phyloP scores from a whole-genome alignment of 306 rosid species.

The Oemleria cerasiformis region DNA sequence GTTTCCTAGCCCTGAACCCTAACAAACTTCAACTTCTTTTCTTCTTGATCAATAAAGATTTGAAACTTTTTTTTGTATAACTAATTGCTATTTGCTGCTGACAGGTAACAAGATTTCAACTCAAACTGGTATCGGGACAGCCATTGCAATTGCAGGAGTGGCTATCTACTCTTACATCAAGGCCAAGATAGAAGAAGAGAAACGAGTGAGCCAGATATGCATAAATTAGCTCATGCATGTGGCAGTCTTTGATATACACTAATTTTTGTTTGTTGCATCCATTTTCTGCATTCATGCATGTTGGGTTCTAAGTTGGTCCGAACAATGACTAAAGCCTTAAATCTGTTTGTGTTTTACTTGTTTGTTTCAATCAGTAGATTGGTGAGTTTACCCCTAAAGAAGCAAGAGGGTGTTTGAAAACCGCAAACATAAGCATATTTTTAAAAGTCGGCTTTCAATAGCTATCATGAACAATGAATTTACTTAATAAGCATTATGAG shows the following conservation, averaged over 20 bases:
- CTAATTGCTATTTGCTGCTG: constrained; percentile 8
- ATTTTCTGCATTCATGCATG: not conserved
- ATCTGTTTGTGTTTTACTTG: too few species aligned
- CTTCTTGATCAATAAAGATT: not conserved
- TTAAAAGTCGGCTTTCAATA: too few species aligned
- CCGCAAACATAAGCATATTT: too few species aligned
- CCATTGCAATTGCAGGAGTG: constrained; percentile 90
- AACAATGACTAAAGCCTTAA: too few species aligned
- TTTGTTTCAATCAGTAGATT: too few species aligned
- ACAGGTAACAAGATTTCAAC: constrained; percentile 92
- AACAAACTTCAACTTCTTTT: constrained; percentile 1
- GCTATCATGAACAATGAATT: too few species aligned
- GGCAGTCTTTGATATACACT: not conserved
- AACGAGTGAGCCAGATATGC: constrained; percentile 63
- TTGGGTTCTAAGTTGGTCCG: not conserved
- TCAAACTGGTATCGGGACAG: constrained; percentile 91
- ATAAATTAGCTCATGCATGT: not conserved
- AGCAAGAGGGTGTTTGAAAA: too few species aligned
- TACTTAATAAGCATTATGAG: too few species aligned
- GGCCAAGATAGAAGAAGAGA: constrained; percentile 90
- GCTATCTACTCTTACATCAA: constrained; percentile 80
- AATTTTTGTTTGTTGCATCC: not conserved
- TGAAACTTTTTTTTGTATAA: not conserved
- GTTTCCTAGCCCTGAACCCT: not conserved
- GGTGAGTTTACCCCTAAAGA: too few species aligned